Evolutionary conservation across 176 grass and related monocot genomes (phyloP).

Genomic region (Rhynchospora tenuis): DNA sequence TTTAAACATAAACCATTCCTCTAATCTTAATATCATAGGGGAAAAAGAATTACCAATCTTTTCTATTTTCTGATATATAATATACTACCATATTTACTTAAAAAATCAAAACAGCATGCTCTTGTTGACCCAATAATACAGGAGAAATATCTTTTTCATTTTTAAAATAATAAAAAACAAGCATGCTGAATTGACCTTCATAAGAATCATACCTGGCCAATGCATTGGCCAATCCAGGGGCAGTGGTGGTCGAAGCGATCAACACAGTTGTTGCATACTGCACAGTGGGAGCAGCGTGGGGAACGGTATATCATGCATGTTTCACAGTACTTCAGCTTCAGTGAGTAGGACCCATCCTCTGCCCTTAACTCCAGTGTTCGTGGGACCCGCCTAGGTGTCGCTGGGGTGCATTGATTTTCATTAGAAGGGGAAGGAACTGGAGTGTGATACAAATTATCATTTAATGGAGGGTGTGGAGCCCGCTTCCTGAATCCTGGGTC

Average conservation of each 20-base stretch:
- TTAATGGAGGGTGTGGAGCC: constrained; percentile 59
- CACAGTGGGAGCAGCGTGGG: constrained; percentile 82
- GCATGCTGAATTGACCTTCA: background rate
- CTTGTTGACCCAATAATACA: background rate
- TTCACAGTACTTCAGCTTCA: constrained; percentile 82
- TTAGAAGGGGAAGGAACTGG: constrained; percentile 13
- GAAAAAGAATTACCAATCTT: background rate
- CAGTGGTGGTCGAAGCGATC: constrained; percentile 97
- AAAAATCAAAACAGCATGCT: background rate
- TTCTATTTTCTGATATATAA: background rate
- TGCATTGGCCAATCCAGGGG: constrained; percentile 95
- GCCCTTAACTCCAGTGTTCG: constrained; percentile 60
- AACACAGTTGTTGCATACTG: constrained; percentile 88
- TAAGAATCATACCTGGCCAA: constrained; percentile 54
- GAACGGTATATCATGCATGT: constrained; percentile 89
- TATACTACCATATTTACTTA: background rate
- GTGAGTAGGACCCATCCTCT: constrained; percentile 36
- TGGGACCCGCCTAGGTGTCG: constrained; percentile 24
- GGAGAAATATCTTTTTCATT: background rate
- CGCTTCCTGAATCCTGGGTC: constrained; percentile 81
- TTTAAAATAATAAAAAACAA: constrained; percentile 1
- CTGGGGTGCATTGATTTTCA: background rate
- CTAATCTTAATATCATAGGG: background rate
- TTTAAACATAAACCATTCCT: background rate
- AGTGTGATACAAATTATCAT: constrained; percentile 61